Percentiles rank a stretch among this genome's conserved stretches.
Evolutionary conservation across 192 early-diverging fungal genomes (phyloP).

Genomic region (Rhizophagus prolifer): DNA sequence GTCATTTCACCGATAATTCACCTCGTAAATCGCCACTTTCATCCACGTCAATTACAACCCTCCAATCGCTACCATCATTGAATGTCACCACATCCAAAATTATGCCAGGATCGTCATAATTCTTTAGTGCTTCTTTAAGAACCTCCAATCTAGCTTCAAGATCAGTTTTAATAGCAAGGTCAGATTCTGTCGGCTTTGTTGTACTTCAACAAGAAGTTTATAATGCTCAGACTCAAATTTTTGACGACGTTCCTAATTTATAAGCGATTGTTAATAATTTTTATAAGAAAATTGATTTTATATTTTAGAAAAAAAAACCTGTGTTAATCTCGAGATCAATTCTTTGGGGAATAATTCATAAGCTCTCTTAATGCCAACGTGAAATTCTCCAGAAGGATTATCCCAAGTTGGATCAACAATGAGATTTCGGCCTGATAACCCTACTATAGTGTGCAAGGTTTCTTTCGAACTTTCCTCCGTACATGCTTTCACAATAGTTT

Average conservation of each 20-base stretch:
- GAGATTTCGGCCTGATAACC: constrained; percentile 75
- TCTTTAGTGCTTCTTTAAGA: constrained; percentile 57
- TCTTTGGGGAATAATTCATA: constrained; percentile 73
- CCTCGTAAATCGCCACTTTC: constrained; percentile 75
- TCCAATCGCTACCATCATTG: constrained; percentile 87
- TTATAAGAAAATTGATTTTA: too few species aligned
- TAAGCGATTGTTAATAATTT: neutral
- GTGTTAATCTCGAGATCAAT: constrained; percentile 48
- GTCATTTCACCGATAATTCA: constrained; percentile 18
- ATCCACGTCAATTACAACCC: constrained; percentile 75
- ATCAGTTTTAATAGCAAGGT: constrained; percentile 53
- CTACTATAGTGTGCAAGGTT: constrained; percentile 53
- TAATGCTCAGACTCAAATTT: constrained; percentile 53
- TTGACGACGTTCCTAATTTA: constrained; percentile 43
- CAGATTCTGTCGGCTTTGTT: constrained; percentile 41
- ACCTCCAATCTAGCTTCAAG: constrained; percentile 63
- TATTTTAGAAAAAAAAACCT: constrained; percentile 38
- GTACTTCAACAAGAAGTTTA: constrained; percentile 41
- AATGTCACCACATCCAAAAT: constrained; percentile 82
- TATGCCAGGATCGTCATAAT: constrained; percentile 77
- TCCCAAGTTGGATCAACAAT: constrained; percentile 67
- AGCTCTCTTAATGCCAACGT: constrained; percentile 76
- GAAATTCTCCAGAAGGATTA: constrained; percentile 83
- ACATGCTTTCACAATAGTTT: constrained; percentile 55
- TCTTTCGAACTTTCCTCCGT: constrained; percentile 45